Conservation (phyloP, 2,329 filamentous ascomycete species). For the Didymella segeticola region DNA sequence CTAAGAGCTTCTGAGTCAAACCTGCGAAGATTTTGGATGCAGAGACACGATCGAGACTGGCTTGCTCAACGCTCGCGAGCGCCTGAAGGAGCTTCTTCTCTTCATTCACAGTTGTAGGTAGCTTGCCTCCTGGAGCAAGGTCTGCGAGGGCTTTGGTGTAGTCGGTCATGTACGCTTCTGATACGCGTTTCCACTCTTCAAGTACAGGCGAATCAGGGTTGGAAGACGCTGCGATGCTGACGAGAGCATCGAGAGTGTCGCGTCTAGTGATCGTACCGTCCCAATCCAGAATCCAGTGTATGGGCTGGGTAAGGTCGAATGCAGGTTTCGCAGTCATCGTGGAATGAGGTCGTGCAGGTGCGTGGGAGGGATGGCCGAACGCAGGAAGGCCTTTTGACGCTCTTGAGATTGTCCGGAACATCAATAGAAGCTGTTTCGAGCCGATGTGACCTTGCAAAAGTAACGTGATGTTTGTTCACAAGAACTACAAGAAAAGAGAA, state of each 20-base stretch:
- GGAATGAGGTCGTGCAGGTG: not conserved
- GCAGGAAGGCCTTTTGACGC: not conserved
- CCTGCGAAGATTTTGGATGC: constrained; percentile 50
- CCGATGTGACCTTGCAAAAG: not conserved
- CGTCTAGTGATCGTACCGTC: constrained; percentile 56
- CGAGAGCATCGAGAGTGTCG: constrained; percentile 55
- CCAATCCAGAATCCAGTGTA: constrained; percentile 55
- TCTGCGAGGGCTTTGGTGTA: constrained; percentile 41
- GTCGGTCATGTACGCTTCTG: constrained; percentile 52
- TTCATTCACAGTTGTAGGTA: constrained; percentile 40
- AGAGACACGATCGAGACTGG: constrained; percentile 51
- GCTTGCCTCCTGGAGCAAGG: constrained; percentile 31
- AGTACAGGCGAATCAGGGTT: constrained; percentile 29
- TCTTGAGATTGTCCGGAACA: not conserved
- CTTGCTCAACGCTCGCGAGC: constrained; percentile 48
- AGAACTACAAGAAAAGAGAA: not conserved
- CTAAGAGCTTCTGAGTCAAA: constrained; percentile 43
- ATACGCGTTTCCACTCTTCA: constrained; percentile 49
- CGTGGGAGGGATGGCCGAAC: not conserved
- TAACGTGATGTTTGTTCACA: not conserved
- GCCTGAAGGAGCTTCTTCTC: constrained; percentile 50
- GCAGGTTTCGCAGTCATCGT: constrained; percentile 22
- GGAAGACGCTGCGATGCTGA: constrained; percentile 44
- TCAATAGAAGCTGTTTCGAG: not conserved
- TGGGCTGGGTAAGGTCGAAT: constrained; percentile 11